Percentiles rank a stretch among this genome's conserved stretches.
Conservation (phyloP, 352 stramenopile genomes). For the Phytophthora constricta region DNA sequence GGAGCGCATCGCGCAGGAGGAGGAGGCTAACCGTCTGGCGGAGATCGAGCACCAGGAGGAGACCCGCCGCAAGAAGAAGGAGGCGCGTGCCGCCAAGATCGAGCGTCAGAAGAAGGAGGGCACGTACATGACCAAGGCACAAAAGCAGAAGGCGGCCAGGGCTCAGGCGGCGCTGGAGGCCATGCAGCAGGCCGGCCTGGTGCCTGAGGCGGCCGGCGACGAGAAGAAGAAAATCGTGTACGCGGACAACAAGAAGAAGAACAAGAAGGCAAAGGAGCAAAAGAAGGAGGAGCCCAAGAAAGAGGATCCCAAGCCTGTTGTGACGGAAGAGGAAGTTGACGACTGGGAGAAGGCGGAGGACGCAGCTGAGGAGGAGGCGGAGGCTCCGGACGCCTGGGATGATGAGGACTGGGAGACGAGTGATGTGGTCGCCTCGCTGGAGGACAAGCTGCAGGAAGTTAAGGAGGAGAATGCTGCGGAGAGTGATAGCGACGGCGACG, state of each 20-base stretch:
- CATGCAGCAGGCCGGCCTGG: slow-evolving; percentile 93
- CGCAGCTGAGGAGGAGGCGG: slow-evolving; percentile 51
- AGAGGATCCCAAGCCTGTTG: slow-evolving; percentile 37
- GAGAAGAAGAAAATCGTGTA: slow-evolving; percentile 94
- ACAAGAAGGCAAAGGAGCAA: slow-evolving; percentile 50
- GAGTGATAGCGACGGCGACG: slow-evolving; percentile 85
- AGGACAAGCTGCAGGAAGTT: slow-evolving; percentile 79
- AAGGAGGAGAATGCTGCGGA: slow-evolving; percentile 41
- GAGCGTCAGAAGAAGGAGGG: slow-evolving; percentile 96
- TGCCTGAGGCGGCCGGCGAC: slow-evolving; percentile 52
- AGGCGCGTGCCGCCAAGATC: slow-evolving; percentile 86
- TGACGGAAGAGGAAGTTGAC: slow-evolving; percentile 70
- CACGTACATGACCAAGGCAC: slow-evolving; percentile 99
- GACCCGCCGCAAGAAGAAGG: slow-evolving; percentile 81
- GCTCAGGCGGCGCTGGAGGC: slow-evolving; percentile 91
- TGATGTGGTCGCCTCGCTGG: slow-evolving; percentile 77
- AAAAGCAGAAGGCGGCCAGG: slow-evolving; percentile 94
- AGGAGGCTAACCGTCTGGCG: slow-evolving; percentile 59
- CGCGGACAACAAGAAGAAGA: slow-evolving; percentile 89
- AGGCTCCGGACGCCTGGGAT: slow-evolving; percentile 83
- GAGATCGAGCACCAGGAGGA: slow-evolving; percentile 67
- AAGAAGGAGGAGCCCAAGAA: slow-evolving; percentile 45
- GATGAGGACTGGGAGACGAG: slow-evolving; percentile 86
- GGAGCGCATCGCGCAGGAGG: slow-evolving; percentile 70
- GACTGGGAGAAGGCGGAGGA: slow-evolving; percentile 68